These are phyloP conservation scores for Aegilops sharonensis DNA, from an alignment of 176 grass and related monocot genomes.

Conservation along the genomic window DNA sequence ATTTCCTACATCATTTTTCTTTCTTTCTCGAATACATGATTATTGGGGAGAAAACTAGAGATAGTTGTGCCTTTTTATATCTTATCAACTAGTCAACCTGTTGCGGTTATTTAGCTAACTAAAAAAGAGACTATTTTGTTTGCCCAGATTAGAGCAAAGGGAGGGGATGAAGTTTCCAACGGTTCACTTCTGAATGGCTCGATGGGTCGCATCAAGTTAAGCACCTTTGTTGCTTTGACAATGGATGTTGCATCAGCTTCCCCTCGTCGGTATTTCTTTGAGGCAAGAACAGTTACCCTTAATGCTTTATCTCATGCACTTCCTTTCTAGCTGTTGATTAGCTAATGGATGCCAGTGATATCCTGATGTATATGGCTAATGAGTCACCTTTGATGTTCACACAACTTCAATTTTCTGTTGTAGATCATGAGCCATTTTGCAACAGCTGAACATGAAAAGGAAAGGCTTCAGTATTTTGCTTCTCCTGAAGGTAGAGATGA, in stretches of 20 bases:
- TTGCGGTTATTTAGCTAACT: constrained; percentile 11
- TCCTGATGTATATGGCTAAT: not conserved
- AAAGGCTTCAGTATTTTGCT: constrained; percentile 86
- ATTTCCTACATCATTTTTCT: not conserved
- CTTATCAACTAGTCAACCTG: not conserved
- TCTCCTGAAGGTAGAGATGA: constrained; percentile 97
- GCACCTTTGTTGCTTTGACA: constrained; percentile 68
- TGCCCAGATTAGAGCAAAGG: constrained; percentile 28
- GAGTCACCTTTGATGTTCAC: constrained; percentile 14
- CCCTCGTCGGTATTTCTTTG: constrained; percentile 95
- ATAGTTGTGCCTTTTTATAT: not conserved
- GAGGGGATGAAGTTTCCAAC: constrained; percentile 33
- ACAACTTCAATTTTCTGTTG: constrained; percentile 8
- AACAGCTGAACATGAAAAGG: constrained; percentile 71
- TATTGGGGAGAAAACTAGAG: not conserved
- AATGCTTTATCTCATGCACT: constrained; percentile 5
- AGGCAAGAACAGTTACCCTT: constrained; percentile 51
- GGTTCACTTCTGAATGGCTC: constrained; percentile 40
- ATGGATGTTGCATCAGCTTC: constrained; percentile 95
- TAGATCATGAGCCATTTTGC: constrained; percentile 92
- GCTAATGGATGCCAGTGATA: not conserved
- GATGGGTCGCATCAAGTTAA: constrained; percentile 53
- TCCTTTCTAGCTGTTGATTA: not conserved
- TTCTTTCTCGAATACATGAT: not conserved
- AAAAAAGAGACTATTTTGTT: constrained; percentile 11